Percentiles rank a stretch among this genome's conserved stretches.
Conservation (phyloP, 2,329 filamentous ascomycete species). For the Aschersonia sp. region DNA sequence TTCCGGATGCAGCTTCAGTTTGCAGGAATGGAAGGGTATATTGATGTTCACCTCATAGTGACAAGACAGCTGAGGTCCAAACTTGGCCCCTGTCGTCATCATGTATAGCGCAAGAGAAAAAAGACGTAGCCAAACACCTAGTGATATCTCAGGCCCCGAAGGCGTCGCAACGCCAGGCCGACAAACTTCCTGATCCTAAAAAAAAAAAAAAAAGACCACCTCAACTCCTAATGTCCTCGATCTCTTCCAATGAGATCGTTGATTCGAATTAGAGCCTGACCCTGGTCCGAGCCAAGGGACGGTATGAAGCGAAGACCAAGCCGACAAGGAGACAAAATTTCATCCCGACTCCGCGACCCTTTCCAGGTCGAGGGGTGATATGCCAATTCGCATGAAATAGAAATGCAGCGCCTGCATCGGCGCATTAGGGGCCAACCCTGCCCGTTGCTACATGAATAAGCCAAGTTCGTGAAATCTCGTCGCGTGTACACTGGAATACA, state of each 20-base stretch:
- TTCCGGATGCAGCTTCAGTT: too few species aligned
- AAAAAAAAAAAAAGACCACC: neutral
- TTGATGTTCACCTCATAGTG: too few species aligned
- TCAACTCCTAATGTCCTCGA: slow-evolving; percentile 1
- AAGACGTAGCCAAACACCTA: neutral
- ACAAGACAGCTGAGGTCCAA: neutral
- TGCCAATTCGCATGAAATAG: neutral
- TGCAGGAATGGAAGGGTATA: too few species aligned
- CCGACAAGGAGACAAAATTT: neutral
- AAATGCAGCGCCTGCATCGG: neutral
- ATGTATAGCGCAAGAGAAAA: too few species aligned
- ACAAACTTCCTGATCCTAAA: neutral
- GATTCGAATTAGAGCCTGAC: neutral
- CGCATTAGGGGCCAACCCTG: neutral
- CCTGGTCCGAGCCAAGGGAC: neutral
- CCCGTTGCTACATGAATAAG: neutral
- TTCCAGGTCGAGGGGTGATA: too few species aligned
- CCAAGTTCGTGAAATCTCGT: neutral
- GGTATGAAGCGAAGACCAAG: neutral
- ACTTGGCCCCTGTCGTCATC: neutral
- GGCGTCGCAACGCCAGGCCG: slow-evolving; percentile 2
- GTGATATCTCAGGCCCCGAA: neutral
- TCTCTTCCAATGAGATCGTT: neutral
- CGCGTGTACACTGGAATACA: too few species aligned
- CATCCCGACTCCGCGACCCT: neutral